phyloP scores from a whole-genome alignment of 768 basidiomycete genomes.

The Hysterangium stoloniferum region DNA sequence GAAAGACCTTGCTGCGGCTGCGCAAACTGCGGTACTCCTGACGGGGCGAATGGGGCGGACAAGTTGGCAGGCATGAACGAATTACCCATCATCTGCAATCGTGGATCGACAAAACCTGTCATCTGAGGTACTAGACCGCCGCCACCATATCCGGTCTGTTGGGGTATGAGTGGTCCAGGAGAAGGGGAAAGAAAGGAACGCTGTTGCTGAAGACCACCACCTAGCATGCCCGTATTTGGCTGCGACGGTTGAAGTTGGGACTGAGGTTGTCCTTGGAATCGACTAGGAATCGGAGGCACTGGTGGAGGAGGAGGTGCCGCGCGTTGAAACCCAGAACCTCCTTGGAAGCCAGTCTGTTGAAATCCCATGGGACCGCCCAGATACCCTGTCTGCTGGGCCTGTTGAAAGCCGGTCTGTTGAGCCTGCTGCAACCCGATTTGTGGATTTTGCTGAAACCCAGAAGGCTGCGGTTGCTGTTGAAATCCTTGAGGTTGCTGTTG shows the following conservation, averaged over 20 bases:
- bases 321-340: constrained; percentile 22
- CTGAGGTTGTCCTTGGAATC: constrained; percentile 47
- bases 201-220: constrained; percentile 24
- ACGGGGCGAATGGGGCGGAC: constrained; percentile 49
- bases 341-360: constrained; percentile 31
- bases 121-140: constrained; percentile 57
- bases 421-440: constrained; percentile 11
- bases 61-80: constrained; percentile 82
- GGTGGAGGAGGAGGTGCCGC: constrained; percentile 47
- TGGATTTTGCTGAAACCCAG: constrained; percentile 32
- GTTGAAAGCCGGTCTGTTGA: constrained; percentile 33
- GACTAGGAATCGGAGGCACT: constrained; percentile 54
- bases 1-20: constrained; percentile 53
- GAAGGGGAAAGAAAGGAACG: constrained; percentile 50
- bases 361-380: constrained; percentile 30
- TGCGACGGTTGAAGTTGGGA: constrained; percentile 17
- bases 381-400: constrained; percentile 56
- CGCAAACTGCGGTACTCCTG: constrained; percentile 56
- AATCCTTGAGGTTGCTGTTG: constrained; percentile 5
- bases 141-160: constrained; percentile 48
- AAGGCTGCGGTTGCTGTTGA: constrained; percentile 12
- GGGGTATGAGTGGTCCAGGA: constrained; percentile 43
- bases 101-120: constrained; percentile 78
- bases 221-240: constrained; percentile 15
- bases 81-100: constrained; percentile 82